Base-by-base conservation (phyloP, 164 flowering plant genomes). In the Magnolia officinalis region DNA sequence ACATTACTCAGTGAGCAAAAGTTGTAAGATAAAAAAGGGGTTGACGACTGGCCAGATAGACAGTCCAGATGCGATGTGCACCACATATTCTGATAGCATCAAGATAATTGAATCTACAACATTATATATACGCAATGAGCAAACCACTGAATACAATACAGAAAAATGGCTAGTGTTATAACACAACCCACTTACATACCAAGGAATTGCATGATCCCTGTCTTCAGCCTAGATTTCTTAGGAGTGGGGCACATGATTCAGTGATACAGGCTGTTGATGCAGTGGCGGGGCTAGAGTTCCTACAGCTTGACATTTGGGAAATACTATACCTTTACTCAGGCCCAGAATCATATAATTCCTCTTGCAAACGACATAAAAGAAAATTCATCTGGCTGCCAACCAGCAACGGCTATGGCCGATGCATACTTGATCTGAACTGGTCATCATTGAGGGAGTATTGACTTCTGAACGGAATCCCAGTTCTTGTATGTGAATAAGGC, bases 381-480 rank as follows among this genome's bases (percentile, higher is more conserved):
- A 64, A 64, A 19, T 19, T 8, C n/a, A 64, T 19, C 67, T 45
- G 23, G 8, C 10, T 67, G 31, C 31, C 70, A 67, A 10, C 70
- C 8, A 9, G 70, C 16, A 69, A 29, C 72, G 6, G 71, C 29
- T 50, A 51, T 58, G 23, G 55, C 10, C 63, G 51, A 20, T 11
- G 63, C 63, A 72, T 23, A 72, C 81, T 73, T 24, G 83, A 86
- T 72, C 88, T 78, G 45, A 20, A 52, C 59, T 70, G 79, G 50
- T 82, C 75, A 24, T 63, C 55, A 58, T 71, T 73, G 55, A 16
- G 64, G n/a, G 72, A 20, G 63, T 67, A 61, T 26, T 51, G 67
- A 67, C 77, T 76, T 13, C 23, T 73, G 26, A 24, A 26, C 26
- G 73, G 67, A 49, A 75, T 68, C 61, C 29, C 66, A 16, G 69